Base-by-base conservation (phyloP, 345 rosid species). In the Moringa oleifera region DNA sequence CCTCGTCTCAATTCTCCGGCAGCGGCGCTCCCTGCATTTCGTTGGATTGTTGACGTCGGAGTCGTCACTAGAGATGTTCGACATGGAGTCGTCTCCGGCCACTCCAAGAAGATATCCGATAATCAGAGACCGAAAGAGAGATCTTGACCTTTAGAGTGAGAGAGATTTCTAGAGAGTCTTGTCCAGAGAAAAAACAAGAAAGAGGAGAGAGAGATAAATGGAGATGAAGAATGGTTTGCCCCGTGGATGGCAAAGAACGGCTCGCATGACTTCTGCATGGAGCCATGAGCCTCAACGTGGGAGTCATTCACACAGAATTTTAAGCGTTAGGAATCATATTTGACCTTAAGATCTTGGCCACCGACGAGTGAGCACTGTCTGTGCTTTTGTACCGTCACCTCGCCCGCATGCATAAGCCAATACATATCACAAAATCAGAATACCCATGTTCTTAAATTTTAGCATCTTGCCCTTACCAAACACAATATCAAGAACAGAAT, bases 11-110 rank as follows among this genome's bases (percentile, higher is more conserved):
- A 66, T 73, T 56, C 77, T 59, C 23, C 75, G 72, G 13, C 67
- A 67, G 47, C 80, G 77, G 18, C 75, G 77, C 20, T 69, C 71
- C 41, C 80, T 67, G 69, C 77, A 72, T 72, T 50, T 51, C 47
- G 50, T 47, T 13, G 54, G 63, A 24, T 51, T 47, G 63, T 60
- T 53, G 18, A 36, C 47, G 17, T 60, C 41, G 18, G 53, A 60
- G 23, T 49, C 63, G n/a, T 60, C 54, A 23, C 41, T 23, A 7
- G 36, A 36, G 21, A 47, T 23, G 0, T 16, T 60, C 1, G 63
- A 19, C 37, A 24, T n/a, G 47, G 23, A 1, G 11, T 47, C 37
- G n/a, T 11, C 13, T 59, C 23, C 41, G 20, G 52, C 23, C 63
- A 59, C 45, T 59, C 9, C 21, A 59, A 22, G 21, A 17, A 6